These are phyloP conservation scores for Saccharomycopsis malanga DNA, from an alignment of 805 yeast genomes.

Conservation along the genomic window DNA sequence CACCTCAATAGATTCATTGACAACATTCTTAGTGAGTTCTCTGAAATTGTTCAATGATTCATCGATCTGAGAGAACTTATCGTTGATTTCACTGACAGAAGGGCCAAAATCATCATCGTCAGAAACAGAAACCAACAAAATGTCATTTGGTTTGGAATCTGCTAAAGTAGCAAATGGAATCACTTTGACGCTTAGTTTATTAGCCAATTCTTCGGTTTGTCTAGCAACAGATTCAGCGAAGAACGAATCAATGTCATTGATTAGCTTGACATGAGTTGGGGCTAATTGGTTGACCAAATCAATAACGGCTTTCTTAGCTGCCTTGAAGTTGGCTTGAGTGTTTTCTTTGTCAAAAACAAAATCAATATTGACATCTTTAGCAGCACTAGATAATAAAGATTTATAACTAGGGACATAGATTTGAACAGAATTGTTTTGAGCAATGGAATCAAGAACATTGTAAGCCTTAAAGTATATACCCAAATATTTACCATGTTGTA, in stretches of 20 bases:
- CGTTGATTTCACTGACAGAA: slow-evolving; percentile 49
- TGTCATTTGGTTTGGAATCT: slow-evolving; percentile 33
- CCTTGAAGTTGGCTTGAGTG: slow-evolving; percentile 44
- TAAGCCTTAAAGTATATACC: slow-evolving; percentile 57
- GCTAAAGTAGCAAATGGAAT: slow-evolving; percentile 48
- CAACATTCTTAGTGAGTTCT: slow-evolving; percentile 47
- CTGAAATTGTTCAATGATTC: slow-evolving; percentile 51
- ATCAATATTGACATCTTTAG: slow-evolving; percentile 48
- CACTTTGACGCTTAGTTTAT: slow-evolving; percentile 43
- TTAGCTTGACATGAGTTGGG: slow-evolving; percentile 53
- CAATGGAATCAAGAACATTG: slow-evolving; percentile 39
- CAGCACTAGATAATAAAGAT: slow-evolving; percentile 35
- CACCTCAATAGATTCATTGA: slow-evolving; percentile 44
- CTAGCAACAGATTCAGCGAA: slow-evolving; percentile 41
- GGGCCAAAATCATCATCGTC: slow-evolving; percentile 69
- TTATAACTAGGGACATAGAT: slow-evolving; percentile 42
- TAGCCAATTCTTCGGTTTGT: slow-evolving; percentile 36
- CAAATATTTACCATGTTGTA: slow-evolving; percentile 67
- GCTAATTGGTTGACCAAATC: slow-evolving; percentile 62
- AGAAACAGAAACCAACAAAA: slow-evolving; percentile 48
- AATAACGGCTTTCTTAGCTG: slow-evolving; percentile 67
- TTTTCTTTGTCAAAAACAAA: slow-evolving; percentile 41
- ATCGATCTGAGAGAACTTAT: slow-evolving; percentile 48
- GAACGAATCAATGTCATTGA: slow-evolving; percentile 62
- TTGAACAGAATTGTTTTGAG: slow-evolving; percentile 36